phyloP scores from a whole-genome alignment of 2,329 filamentous ascomycete species.

The Aureobasidium sp. region DNA sequence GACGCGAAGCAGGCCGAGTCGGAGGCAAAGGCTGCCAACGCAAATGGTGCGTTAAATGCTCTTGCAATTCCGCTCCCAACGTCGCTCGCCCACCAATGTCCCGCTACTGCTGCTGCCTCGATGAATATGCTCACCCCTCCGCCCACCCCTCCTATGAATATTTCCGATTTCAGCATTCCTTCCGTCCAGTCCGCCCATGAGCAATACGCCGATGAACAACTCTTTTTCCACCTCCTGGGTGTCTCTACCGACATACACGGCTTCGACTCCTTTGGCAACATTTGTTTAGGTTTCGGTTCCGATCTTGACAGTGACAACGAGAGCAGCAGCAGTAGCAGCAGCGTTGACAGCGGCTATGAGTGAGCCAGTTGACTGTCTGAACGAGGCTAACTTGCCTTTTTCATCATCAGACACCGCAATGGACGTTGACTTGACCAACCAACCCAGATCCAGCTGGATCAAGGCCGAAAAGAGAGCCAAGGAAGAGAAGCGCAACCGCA shows the following conservation, averaged over 20 bases:
- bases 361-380: conserved; percentile 12
- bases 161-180: conserved; percentile 17
- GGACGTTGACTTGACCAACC: conserved; percentile 32
- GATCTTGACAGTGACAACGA: conserved; percentile 16
- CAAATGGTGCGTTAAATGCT: conserved; percentile 23
- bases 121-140: conserved; percentile 18
- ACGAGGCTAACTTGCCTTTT: conserved; percentile 17
- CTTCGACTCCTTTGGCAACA: conserved; percentile 30
- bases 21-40: conserved; percentile 19
- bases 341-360: conserved; percentile 19
- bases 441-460: conserved; percentile 19
- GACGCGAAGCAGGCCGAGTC: conserved; percentile 19
- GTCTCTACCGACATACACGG: conserved; percentile 34
- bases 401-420: conserved; percentile 27
- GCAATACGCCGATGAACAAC: conserved; percentile 26
- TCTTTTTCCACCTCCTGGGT: conserved; percentile 34
- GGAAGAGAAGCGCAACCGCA: conserved; percentile 28
- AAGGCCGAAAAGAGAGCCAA: conserved; percentile 22
- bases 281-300: conserved; percentile 32
- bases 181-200: conserved; percentile 23
- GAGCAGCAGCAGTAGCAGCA: conserved; percentile 10
- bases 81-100: conserved; percentile 15
- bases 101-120: conserved; percentile 16
- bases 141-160: conserved; percentile 17
- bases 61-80: conserved; percentile 20